These are phyloP conservation scores for Talaromyces thailandensis DNA, from an alignment of 495 filamentous ascomycete genomes.

Conservation along the genomic window DNA sequence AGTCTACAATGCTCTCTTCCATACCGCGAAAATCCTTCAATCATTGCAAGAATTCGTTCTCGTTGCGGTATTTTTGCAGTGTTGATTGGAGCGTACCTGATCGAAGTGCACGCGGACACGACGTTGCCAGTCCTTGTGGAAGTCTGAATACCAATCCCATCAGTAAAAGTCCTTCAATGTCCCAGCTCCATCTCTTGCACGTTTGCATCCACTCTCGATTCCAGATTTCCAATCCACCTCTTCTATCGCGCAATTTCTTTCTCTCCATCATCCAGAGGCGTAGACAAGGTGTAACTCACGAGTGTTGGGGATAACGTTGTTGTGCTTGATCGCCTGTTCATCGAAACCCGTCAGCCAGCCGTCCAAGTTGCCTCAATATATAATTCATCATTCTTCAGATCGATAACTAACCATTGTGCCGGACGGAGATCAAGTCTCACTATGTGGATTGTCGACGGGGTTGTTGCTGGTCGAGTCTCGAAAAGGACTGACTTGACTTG, in stretches of 20 bases:
- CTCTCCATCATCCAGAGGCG: not conserved
- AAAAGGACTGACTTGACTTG: conserved; percentile 16
- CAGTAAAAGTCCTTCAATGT: conserved; percentile 11
- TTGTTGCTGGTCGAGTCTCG: conserved; percentile 44
- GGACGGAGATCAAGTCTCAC: conserved; percentile 52
- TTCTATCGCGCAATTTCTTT: not conserved
- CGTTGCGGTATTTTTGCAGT: conserved; percentile 10
- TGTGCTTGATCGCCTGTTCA: conserved; percentile 92
- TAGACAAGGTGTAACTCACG: conserved; percentile 49
- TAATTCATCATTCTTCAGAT: not conserved
- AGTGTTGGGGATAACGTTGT: conserved; percentile 97
- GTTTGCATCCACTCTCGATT: conserved; percentile 9
- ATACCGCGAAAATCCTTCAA: not conserved
- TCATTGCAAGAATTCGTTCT: not conserved
- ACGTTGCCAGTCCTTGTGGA: conserved; percentile 99
- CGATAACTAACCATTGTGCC: conserved; percentile 53
- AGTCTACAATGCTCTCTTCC: not conserved
- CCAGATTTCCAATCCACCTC: conserved; percentile 11
- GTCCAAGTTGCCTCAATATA: not conserved
- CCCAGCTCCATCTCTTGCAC: not conserved
- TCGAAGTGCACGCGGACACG: conserved; percentile 98
- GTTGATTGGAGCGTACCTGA: conserved; percentile 61
- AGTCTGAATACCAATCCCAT: conserved; percentile 45
- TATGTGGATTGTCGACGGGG: conserved; percentile 30
- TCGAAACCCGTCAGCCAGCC: not conserved